Evolutionary conservation across 176 grass and related monocot genomes (phyloP).

Genomic region (Tillandsia fasciculata): DNA sequence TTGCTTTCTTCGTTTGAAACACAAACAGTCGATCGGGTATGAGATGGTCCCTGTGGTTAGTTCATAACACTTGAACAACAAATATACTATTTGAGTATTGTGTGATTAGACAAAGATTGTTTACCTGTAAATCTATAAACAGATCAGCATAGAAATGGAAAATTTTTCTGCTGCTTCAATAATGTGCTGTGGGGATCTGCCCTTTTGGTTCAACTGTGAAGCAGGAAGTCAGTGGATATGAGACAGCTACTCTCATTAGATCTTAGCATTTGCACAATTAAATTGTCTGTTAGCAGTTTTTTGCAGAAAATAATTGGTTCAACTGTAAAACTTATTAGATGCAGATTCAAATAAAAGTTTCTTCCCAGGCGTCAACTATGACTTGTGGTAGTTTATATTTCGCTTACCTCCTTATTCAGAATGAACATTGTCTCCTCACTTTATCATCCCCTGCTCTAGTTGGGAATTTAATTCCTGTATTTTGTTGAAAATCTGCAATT

Average conservation of each 20-base stretch:
- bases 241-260: slow-evolving; percentile 36
- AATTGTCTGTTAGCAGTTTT: background rate
- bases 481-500: background rate
- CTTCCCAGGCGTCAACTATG: background rate
- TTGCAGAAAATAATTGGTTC: background rate
- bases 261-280: slow-evolving; percentile 1
- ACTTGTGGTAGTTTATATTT: background rate
- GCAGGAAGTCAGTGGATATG: slow-evolving; percentile 15
- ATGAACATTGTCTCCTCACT: background rate
- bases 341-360: background rate
- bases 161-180: no score
- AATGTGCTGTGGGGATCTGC: no score
- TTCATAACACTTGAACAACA: slow-evolving; percentile 2
- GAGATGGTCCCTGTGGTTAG: slow-evolving; percentile 43
- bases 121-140: no score
- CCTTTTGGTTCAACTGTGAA: no score
- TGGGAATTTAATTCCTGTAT: background rate
- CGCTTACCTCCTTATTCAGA: background rate
- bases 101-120: background rate
- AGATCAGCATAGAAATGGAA: no score
- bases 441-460: background rate
- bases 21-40: slow-evolving; percentile 20
- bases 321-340: background rate
- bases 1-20: slow-evolving; percentile 16
- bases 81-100: background rate